These are phyloP conservation scores for Viola pubescens DNA, from an alignment of 441 rosid genomes.

Conservation along the genomic window DNA sequence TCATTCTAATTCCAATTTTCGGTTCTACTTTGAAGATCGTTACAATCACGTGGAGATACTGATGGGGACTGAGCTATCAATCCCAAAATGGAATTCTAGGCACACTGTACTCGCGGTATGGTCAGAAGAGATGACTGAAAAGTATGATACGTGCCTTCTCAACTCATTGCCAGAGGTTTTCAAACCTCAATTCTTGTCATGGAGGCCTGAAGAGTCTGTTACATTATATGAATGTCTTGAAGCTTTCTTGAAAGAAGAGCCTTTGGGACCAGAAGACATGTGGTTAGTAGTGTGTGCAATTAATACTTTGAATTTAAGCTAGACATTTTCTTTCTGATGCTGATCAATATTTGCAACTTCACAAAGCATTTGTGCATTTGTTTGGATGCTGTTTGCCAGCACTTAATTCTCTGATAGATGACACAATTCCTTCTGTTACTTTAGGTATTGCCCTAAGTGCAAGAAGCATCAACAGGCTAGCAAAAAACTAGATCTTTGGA, in stretches of 20 bases:
- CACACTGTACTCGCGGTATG: conserved; percentile 38
- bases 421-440: conserved; percentile 9
- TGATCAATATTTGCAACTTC: background rate
- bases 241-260: conserved; percentile 68
- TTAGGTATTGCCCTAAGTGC: conserved; percentile 61
- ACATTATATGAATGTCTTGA: conserved; percentile 61
- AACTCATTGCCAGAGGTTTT: conserved; percentile 45
- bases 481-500: conserved; percentile 71
- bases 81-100: conserved; percentile 14
- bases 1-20: conserved; percentile 42
- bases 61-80: conserved; percentile 32
- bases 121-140: conserved; percentile 40
- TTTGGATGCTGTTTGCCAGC: background rate
- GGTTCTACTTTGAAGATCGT: conserved; percentile 45
- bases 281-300: conserved; percentile 40
- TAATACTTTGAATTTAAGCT: background rate
- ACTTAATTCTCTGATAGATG: conserved; percentile 8
- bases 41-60: conserved; percentile 34
- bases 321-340: background rate
- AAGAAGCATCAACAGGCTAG: conserved; percentile 54
- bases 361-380: background rate
- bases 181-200: conserved; percentile 30
- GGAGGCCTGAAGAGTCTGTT: conserved; percentile 46
- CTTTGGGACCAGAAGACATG: conserved; percentile 77
- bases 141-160: conserved; percentile 40